phyloP scores from a whole-genome alignment of 805 yeast genomes.

The Hanseniaspora clermontiae region DNA sequence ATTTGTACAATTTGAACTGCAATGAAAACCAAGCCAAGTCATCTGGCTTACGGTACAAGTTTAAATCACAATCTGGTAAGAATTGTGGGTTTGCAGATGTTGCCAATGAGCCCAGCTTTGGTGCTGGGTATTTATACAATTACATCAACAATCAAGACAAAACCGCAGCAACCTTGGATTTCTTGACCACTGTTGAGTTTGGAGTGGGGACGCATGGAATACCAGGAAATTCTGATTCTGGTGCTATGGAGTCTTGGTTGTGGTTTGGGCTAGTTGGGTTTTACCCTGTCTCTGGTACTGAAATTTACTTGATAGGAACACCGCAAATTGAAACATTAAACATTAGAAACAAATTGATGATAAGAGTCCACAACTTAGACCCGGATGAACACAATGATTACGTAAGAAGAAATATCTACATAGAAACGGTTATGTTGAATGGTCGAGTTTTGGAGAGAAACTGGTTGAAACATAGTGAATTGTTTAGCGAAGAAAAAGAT shows the following conservation, averaged over 20 bases:
- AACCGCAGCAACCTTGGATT: slow-evolving; percentile 26
- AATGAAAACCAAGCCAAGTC: not conserved
- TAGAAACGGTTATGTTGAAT: slow-evolving; percentile 25
- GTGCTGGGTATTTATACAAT: slow-evolving; percentile 29
- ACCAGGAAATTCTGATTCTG: slow-evolving; percentile 32
- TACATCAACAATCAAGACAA: slow-evolving; percentile 24
- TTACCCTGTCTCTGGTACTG: slow-evolving; percentile 30
- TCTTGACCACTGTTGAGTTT: slow-evolving; percentile 23
- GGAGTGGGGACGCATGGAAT: slow-evolving; percentile 23
- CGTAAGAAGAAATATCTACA: slow-evolving; percentile 21
- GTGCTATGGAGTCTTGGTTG: slow-evolving; percentile 31
- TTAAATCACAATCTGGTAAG: not conserved
- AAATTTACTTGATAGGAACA: slow-evolving; percentile 26
- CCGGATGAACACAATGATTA: not conserved
- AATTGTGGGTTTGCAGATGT: slow-evolving; percentile 24
- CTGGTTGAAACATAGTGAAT: slow-evolving; percentile 27
- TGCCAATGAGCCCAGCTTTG: slow-evolving; percentile 31
- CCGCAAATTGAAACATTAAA: slow-evolving; percentile 25
- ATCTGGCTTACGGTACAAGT: not conserved
- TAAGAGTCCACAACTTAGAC: slow-evolving; percentile 22
- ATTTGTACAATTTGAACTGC: slow-evolving; percentile 28
- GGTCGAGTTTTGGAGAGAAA: slow-evolving; percentile 23
- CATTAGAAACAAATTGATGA: slow-evolving; percentile 21
- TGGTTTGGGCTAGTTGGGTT: slow-evolving; percentile 28
- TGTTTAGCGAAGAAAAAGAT: slow-evolving; percentile 25